A percentile compares a stretch with the other conserved stretches of the same genome.
Evolutionary conservation across 1,284 basidiomycete genomes (phyloP).

Genomic region (Ustilago crameri): DNA sequence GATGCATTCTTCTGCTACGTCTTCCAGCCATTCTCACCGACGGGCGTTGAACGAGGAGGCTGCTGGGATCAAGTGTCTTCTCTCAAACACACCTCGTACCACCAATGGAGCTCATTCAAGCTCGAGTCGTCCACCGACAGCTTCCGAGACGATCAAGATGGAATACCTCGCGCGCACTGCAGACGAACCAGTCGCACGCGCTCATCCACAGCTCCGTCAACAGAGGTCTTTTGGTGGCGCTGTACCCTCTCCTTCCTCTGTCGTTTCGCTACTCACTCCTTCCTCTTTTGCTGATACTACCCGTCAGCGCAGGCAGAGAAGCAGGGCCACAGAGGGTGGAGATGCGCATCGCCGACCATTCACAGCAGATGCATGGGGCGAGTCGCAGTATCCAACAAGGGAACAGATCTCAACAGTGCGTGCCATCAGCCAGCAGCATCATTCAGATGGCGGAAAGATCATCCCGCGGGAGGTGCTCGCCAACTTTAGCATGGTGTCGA

Average conservation of each 20-base stretch:
- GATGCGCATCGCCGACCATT: constrained; percentile 19
- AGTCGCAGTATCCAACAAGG: constrained; percentile 25
- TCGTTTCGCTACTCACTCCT: constrained; percentile 37
- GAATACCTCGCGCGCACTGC: constrained; percentile 38
- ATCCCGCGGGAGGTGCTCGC: constrained; percentile 6
- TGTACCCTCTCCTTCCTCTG: constrained; percentile 26
- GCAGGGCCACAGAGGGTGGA: constrained; percentile 28
- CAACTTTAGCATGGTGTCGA: neutral
- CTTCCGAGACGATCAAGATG: constrained; percentile 45
- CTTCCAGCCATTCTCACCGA: constrained; percentile 10
- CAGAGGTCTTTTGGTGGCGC: constrained; percentile 21
- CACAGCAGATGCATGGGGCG: constrained; percentile 44
- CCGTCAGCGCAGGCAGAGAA: constrained; percentile 19
- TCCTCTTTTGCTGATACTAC: constrained; percentile 27
- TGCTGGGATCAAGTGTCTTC: constrained; percentile 8
- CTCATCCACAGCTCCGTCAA: constrained; percentile 7
- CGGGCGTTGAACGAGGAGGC: neutral
- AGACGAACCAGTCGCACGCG: neutral
- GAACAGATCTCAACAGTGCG: constrained; percentile 16
- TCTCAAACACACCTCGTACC: constrained; percentile 15
- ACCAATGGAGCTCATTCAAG: constrained; percentile 2
- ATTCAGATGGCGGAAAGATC: constrained; percentile 4
- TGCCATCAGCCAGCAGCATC: constrained; percentile 23
- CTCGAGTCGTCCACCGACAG: constrained; percentile 41
- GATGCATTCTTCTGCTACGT: constrained; percentile 16